Evolutionary conservation across 371 early-diverging fungal species (phyloP), one percentile per base, ranked within the genome.

Genomic region (Lichtheimia hyalospora): DNA sequence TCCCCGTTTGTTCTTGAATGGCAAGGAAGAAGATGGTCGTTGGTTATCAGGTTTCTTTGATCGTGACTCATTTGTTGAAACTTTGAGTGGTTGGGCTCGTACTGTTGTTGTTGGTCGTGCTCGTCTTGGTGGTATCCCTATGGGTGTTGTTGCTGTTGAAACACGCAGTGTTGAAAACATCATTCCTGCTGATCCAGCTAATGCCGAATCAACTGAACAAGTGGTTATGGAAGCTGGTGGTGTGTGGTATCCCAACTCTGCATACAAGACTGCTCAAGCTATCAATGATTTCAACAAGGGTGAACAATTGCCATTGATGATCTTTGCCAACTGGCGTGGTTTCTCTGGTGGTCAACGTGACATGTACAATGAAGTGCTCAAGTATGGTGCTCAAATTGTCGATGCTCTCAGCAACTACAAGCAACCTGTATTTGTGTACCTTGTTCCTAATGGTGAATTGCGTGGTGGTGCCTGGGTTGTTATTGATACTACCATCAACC

Each of bases 311-410:
- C 97, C 98, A 16, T 77, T 99, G 72, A 92, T 99, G 73, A 92
- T 99, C 77, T 95, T 99, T 85, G 99, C 98, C 78, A 98, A 99
- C 92, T 99, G 98, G 98, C 95, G 98, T 83, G 99, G 99, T 57
- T 99, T 99, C 89, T 92, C 92, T 46, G 99, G 99, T 62, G 98
- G 99, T 57, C 96, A 97, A 76, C 93, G 91, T 67, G 99, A 99
- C 77, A 98, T 99, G 98, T 96, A 89, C 85, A 90, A 96, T 69
- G 97, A 96, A 75, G 87, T 99, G 2, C 84, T 99, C 58, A 97
- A 99, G 78, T 97, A 91, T 69, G 99, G 99, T 59, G 87, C 98
- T 4, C 89, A 92, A 73, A 99, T 99, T 65, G 98, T 99, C 56
- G 96, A 97, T 81, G 97, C 96, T 21, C 86, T 99, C 48, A 74